Percentiles rank a stretch among this genome's conserved stretches.
Conservation (phyloP, 2,329 filamentous ascomycete species). For the Neonectria punicea region DNA sequence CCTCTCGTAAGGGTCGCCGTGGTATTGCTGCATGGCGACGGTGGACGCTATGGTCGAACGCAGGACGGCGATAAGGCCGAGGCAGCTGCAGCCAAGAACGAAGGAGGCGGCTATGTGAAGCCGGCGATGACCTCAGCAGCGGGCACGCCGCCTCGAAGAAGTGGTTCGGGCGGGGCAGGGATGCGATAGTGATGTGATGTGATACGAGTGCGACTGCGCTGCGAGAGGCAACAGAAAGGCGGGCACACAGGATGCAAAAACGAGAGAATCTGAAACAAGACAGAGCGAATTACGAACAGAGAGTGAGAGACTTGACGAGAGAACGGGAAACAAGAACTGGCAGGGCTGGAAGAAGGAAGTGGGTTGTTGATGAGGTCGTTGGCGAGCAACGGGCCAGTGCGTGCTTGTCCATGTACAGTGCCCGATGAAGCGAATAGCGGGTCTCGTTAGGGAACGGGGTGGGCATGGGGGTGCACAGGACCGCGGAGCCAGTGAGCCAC, state of each 20-base stretch:
- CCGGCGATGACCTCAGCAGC: slow-evolving; percentile 36
- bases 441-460: slow-evolving; percentile 13
- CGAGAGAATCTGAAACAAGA: slow-evolving; percentile 30
- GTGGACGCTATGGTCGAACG: slow-evolving; percentile 26
- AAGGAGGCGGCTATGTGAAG: slow-evolving; percentile 26
- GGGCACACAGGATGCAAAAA: slow-evolving; percentile 23
- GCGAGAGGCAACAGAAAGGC: slow-evolving; percentile 16
- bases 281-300: slow-evolving; percentile 7
- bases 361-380: slow-evolving; percentile 38
- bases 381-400: slow-evolving; percentile 34
- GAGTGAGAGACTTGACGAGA: slow-evolving; percentile 24
- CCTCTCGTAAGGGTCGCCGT: slow-evolving; percentile 49
- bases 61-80: slow-evolving; percentile 19
- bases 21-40: slow-evolving; percentile 48
- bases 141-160: slow-evolving; percentile 34
- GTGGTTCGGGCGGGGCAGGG: slow-evolving; percentile 3
- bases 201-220: slow-evolving; percentile 18
- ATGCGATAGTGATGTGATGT: neutral
- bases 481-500: slow-evolving; percentile 27
- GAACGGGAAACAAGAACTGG: slow-evolving; percentile 22
- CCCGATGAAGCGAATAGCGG: slow-evolving; percentile 34
- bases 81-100: slow-evolving; percentile 5
- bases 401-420: slow-evolving; percentile 27
- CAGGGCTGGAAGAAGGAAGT: slow-evolving; percentile 23
- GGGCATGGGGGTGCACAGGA: slow-evolving; percentile 14